Percentiles rank a stretch among this genome's conserved stretches.
Evolutionary conservation across 495 filamentous ascomycete species (phyloP).

Genomic region (Extremus antarcticus): DNA sequence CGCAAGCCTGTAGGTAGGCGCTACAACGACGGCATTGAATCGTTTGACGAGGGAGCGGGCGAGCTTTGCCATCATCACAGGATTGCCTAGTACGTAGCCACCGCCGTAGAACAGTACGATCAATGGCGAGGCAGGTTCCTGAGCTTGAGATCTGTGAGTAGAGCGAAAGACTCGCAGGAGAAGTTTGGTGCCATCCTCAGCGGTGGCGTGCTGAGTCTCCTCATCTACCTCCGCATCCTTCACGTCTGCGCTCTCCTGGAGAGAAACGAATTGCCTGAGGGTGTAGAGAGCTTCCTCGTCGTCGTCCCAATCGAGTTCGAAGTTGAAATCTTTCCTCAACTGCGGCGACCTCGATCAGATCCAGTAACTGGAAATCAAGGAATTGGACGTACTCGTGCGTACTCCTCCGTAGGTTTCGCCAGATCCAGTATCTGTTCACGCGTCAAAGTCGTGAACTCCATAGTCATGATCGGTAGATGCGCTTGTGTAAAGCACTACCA

Average conservation of each 20-base stretch:
- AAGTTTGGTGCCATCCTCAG: neutral
- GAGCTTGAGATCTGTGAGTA: neutral
- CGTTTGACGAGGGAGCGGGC: constrained; percentile 34
- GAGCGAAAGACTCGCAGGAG: neutral
- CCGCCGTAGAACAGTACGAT: constrained; percentile 37
- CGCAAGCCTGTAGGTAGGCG: constrained; percentile 48
- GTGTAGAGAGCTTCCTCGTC: neutral
- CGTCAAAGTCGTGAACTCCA: neutral
- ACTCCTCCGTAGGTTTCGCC: neutral
- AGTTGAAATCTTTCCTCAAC: neutral
- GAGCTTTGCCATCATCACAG: constrained; percentile 24
- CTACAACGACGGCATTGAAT: constrained; percentile 42
- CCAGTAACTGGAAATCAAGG: neutral
- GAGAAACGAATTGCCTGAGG: neutral
- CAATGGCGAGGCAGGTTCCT: constrained; percentile 18
- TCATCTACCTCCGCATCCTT: neutral
- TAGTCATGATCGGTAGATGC: no score
- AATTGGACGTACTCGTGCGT: neutral
- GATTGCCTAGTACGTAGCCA: constrained; percentile 32
- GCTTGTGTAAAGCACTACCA: no score
- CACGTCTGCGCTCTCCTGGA: neutral
- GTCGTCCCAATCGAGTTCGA: neutral
- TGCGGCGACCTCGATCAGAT: neutral
- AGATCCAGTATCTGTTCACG: neutral
- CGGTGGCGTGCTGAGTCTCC: neutral